phyloP scores from a whole-genome alignment of 495 filamentous ascomycete genomes.

The Cercophora samala region DNA sequence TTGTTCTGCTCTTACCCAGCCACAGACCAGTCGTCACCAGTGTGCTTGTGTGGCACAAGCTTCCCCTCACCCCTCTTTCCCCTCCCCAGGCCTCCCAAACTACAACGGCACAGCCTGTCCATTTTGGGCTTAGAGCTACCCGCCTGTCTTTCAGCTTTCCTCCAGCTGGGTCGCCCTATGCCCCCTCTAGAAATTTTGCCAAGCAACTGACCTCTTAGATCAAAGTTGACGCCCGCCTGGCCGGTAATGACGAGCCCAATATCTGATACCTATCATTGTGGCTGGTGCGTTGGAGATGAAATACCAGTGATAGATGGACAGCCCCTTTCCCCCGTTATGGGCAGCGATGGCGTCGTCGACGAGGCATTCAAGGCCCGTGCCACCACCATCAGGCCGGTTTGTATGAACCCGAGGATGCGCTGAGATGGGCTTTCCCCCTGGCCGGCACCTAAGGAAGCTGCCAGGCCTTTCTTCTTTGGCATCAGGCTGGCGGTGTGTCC shows the following conservation, averaged over 20 bases:
- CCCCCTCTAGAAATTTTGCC: background rate
- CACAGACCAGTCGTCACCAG: conserved; percentile 6
- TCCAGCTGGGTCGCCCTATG: conserved; percentile 2
- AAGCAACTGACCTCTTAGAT: background rate
- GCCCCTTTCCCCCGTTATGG: background rate
- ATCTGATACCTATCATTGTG: background rate
- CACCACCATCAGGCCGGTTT: background rate
- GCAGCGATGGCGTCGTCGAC: background rate
- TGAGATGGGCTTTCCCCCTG: background rate
- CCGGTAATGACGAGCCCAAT: background rate
- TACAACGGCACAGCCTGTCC: background rate
- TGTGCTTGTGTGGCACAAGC: background rate
- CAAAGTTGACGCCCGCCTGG: background rate
- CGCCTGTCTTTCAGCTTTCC: background rate
- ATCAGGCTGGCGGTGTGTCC: background rate
- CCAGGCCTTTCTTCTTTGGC: background rate
- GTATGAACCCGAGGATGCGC: background rate
- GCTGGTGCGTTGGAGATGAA: background rate
- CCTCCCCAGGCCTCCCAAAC: background rate
- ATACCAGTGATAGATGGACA: background rate
- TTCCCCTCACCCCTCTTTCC: conserved; percentile 4
- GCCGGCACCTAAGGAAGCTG: background rate
- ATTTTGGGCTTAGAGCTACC: background rate
- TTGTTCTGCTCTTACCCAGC: conserved; percentile 3
- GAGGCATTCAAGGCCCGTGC: background rate